A percentile compares a stretch with the other conserved stretches of the same genome.
Evolutionary conservation across 371 early-diverging fungal species (phyloP).

Genomic region (Funneliformis caledonium): DNA sequence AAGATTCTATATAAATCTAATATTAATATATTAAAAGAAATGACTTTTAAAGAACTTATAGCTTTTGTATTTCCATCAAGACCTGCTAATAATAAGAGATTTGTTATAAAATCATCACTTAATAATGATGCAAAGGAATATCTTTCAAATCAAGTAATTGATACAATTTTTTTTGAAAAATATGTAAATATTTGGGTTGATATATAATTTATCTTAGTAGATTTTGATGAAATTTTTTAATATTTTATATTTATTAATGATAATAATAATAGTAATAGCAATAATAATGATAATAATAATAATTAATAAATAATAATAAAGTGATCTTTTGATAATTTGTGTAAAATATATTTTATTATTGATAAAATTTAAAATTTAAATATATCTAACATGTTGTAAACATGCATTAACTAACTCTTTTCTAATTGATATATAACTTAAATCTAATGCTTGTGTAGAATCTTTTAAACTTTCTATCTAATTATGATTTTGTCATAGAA

Average conservation of each 20-base stretch:
- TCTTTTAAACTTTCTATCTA: neutral
- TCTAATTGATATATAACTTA: neutral
- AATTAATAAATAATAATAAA: too few relatives aligned
- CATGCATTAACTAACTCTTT: neutral
- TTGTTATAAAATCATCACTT: constrained; percentile 10
- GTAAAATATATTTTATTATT: too few relatives aligned
- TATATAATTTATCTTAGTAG: neutral
- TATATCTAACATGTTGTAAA: neutral
- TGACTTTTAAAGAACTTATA: constrained; percentile 23
- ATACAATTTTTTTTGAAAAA: neutral
- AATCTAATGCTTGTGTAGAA: neutral
- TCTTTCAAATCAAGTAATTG: constrained; percentile 12
- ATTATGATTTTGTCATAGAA: neutral
- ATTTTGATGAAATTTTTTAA: neutral
- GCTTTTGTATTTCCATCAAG: constrained; percentile 1
- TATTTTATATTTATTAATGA: too few relatives aligned
- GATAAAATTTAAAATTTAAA: neutral
- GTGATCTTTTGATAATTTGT: too few relatives aligned
- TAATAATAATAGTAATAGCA: too few relatives aligned
- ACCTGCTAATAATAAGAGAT: neutral
- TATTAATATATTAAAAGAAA: neutral
- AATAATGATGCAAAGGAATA: constrained; percentile 2
- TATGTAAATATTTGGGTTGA: neutral
- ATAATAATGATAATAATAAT: too few relatives aligned
- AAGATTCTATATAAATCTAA: neutral